These are phyloP conservation scores for Dothistroma pini DNA, from an alignment of 2,329 filamentous ascomycete genomes.

Conservation along the genomic window DNA sequence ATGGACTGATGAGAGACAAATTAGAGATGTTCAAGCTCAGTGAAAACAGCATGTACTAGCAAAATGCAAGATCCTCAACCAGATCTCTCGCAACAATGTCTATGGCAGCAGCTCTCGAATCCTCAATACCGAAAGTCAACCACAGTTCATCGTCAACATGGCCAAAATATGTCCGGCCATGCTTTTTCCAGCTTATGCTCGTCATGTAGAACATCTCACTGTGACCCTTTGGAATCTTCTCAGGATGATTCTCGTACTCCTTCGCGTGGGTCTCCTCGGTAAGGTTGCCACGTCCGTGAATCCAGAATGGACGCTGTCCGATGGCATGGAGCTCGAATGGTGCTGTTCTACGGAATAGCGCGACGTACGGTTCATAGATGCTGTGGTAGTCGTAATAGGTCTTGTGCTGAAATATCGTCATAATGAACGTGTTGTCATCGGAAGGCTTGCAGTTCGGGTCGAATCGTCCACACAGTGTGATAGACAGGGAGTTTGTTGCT, in stretches of 20 bases:
- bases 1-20: too few relatives aligned
- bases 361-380: conserved; percentile 53
- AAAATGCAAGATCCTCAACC: too few relatives aligned
- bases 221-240: conserved; percentile 7
- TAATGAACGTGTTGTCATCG: conserved; percentile 51
- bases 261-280: conserved; percentile 1
- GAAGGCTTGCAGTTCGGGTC: conserved; percentile 44
- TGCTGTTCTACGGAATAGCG: conserved; percentile 46
- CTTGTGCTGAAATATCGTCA: conserved; percentile 55
- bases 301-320: conserved; percentile 53
- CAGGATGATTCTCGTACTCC: background rate
- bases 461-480: conserved; percentile 51
- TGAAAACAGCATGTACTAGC: too few relatives aligned
- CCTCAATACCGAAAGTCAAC: conserved; percentile 10
- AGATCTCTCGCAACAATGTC: conserved; percentile 10
- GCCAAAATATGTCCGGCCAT: conserved; percentile 6
- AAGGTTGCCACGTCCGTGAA: conserved; percentile 43
- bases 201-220: conserved; percentile 11
- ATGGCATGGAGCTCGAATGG: conserved; percentile 51
- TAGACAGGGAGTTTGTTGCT: conserved; percentile 54
- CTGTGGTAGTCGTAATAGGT: conserved; percentile 44
- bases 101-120: conserved; percentile 2
- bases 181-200: conserved; percentile 5
- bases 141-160: conserved; percentile 9
- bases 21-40: too few relatives aligned